Conservation (phyloP, 257 asterid genomes). For the Cruciata laevipes region DNA sequence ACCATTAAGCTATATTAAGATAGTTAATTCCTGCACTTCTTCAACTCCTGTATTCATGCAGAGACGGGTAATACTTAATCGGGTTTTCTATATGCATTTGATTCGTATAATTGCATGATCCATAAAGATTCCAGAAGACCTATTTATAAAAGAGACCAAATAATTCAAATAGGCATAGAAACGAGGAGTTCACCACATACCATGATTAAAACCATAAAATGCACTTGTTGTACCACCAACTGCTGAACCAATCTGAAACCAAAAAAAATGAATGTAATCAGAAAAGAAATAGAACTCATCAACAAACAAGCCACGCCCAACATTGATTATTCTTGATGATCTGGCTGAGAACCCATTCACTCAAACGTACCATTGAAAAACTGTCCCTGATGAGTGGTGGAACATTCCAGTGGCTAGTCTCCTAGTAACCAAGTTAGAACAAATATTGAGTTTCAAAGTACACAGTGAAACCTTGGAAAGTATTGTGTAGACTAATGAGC, state of each 20-base stretch:
- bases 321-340: background rate
- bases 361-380: constrained; percentile 65
- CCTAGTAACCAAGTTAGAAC: constrained; percentile 34
- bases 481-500: background rate
- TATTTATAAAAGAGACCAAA: background rate
- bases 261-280: background rate
- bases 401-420: constrained; percentile 77
- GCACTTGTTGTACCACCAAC: constrained; percentile 84
- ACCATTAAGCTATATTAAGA: background rate
- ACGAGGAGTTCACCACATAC: constrained; percentile 24
- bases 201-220: constrained; percentile 69
- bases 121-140: background rate
- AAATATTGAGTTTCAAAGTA: background rate
- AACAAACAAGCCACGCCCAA: background rate
- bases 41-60: background rate
- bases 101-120: background rate
- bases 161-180: background rate
- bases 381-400: constrained; percentile 75
- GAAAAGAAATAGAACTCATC: background rate
- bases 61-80: background rate
- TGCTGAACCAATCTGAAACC: constrained; percentile 76
- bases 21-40: background rate
- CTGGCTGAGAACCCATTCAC: background rate
- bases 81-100: no score
- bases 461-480: background rate